Percentiles rank a stretch among this genome's conserved stretches.
phyloP scores from a whole-genome alignment of 2,329 filamentous ascomycete species.

The Truncatella angustata region DNA sequence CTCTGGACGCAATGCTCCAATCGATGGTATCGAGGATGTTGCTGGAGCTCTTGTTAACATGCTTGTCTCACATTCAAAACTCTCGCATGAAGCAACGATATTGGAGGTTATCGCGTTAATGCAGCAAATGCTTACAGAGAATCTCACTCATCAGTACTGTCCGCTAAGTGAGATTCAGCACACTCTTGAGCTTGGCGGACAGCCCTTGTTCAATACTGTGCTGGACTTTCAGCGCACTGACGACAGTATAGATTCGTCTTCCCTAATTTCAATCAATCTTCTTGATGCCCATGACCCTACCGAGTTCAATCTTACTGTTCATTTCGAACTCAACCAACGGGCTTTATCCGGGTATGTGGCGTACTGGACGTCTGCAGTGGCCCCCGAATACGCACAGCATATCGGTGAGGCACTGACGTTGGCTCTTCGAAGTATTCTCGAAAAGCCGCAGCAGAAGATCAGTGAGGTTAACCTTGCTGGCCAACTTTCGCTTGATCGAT shows the following conservation, averaged over 20 bases:
- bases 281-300: slow-evolving; percentile 10
- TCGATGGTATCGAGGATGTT: slow-evolving; percentile 3
- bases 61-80: slow-evolving; percentile 6
- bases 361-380: slow-evolving; percentile 6
- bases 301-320: slow-evolving; percentile 10
- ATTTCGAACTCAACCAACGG: slow-evolving; percentile 8
- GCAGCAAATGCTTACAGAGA: slow-evolving; percentile 1
- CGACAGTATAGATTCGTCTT: not conserved
- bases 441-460: slow-evolving; percentile 5
- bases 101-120: not conserved
- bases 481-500: not conserved
- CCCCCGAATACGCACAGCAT: slow-evolving; percentile 1
- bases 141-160: slow-evolving; percentile 5
- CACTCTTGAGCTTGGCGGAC: slow-evolving; percentile 10
- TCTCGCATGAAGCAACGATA: not conserved
- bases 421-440: slow-evolving; percentile 1
- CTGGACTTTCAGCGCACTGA: slow-evolving; percentile 9
- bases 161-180: slow-evolving; percentile 8
- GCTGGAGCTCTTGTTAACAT: slow-evolving; percentile 5
- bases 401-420: slow-evolving; percentile 9
- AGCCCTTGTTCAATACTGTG: slow-evolving; percentile 10
- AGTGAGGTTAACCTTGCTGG: slow-evolving; percentile 8
- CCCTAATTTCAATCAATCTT: not conserved
- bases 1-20: slow-evolving; percentile 1
- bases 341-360: slow-evolving; percentile 8